phyloP scores from a whole-genome alignment of 2,329 filamentous ascomycete species.

The Monosporascus sp. region DNA sequence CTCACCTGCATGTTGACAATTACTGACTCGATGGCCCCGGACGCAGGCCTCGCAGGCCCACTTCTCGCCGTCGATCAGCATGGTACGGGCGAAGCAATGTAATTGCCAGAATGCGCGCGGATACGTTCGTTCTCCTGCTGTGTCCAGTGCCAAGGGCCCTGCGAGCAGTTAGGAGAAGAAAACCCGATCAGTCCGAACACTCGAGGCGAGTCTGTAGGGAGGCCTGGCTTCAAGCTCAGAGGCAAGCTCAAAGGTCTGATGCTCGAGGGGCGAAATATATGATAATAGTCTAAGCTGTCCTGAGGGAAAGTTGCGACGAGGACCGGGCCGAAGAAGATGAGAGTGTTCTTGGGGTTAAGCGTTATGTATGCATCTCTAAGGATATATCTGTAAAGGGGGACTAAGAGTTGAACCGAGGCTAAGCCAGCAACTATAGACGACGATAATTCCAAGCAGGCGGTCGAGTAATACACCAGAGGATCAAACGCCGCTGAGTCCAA shows the following conservation, averaged over 20 bases:
- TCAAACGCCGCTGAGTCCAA: neutral
- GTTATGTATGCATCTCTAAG: neutral
- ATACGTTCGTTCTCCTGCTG: neutral
- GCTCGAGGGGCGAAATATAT: neutral
- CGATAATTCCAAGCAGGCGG: neutral
- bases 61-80: constrained; percentile 94
- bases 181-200: neutral
- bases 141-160: neutral
- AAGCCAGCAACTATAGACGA: neutral
- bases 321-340: neutral
- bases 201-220: neutral
- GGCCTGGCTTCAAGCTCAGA: neutral
- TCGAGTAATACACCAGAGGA: neutral
- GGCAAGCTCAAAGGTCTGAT: neutral
- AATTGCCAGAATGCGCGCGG: neutral
- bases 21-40: constrained; percentile 96
- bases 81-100: constrained; percentile 31
- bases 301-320: neutral
- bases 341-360: neutral
- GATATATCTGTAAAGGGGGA: neutral
- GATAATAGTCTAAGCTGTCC: too few species aligned
- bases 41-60: constrained; percentile 98
- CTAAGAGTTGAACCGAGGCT: neutral
- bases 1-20: constrained; percentile 92
- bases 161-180: neutral